Base-by-base conservation (phyloP, 1,284 basidiomycete genomes). In the Apiotrichum akiyoshidainum region DNA sequence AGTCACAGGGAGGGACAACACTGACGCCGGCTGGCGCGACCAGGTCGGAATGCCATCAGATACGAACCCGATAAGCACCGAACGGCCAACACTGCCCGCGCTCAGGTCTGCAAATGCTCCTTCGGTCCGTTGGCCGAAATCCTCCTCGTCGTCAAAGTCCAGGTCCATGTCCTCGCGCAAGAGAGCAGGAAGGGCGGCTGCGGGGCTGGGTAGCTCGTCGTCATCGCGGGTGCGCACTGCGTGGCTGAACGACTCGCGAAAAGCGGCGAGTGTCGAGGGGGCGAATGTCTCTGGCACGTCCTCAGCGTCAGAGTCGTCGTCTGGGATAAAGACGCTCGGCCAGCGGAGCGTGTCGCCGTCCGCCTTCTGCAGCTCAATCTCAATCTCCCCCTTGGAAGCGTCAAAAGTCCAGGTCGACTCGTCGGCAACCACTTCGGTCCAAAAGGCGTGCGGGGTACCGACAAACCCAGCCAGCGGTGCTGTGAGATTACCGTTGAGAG, bases 271-370 rank as follows among this genome's bases (percentile, higher is more conserved):
- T 68, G 92, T 88, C 0, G 86, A 88, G 1, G 90, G 87, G 66
- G 93, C 88, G 54, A 97, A 80, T 7, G 91, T 94, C 78, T 98
- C 95, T 0, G 88, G 85, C 1, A 97, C 90, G 49, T 92, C 88
- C 13, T 82, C 78, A 58, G 87, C 83, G 10, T 82, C 75, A 44
- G 69, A 68, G 34, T 65, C 64, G 33, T 68, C 63, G 11, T 65
- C 63, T 5, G 72, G 68, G 1, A 65, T 81, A 69, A 97, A 96
- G 4, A 96, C 83, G 50, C 89, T 86, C 52, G 86, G 80, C 94
- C 94, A 97, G 60, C 87, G 85, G 33, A 86, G 89, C 33, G 42
- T 88, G 45, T 55, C 63, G 56, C 87, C 85, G 69, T 89, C 82
- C 59, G 83, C 82, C 75, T 96, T 95, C 74, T 91, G 87, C 46